Percentiles rank a stretch among this genome's conserved stretches.
Evolutionary conservation across 495 filamentous ascomycete genomes (phyloP).

Genomic region (Neurospora sp.): DNA sequence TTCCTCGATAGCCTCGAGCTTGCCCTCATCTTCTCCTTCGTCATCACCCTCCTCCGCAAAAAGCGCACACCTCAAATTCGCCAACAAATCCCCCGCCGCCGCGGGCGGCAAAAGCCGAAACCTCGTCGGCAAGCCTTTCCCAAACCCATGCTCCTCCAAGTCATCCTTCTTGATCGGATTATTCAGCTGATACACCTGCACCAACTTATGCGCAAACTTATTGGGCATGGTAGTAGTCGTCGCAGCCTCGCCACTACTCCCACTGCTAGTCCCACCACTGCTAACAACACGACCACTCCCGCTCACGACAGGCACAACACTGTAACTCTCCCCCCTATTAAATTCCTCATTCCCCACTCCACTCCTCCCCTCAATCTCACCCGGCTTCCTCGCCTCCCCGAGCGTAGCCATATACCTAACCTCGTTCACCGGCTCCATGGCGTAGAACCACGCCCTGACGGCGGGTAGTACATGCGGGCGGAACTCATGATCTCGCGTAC

Average conservation of each 20-base stretch:
- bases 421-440: constrained; percentile 25
- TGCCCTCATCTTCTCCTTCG: constrained; percentile 5
- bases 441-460: constrained; percentile 41
- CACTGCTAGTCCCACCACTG: background rate
- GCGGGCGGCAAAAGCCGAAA: constrained; percentile 35
- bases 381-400: constrained; percentile 27
- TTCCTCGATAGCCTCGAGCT: background rate
- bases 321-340: constrained; percentile 21
- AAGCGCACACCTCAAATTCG: constrained; percentile 32
- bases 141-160: constrained; percentile 35
- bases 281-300: background rate
- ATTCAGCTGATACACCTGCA: constrained; percentile 43
- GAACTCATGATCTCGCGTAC: constrained; percentile 35
- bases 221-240: background rate
- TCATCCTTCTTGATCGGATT: constrained; percentile 34
- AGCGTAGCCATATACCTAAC: constrained; percentile 42
- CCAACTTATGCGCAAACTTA: constrained; percentile 36
- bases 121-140: constrained; percentile 26
- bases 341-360: constrained; percentile 40
- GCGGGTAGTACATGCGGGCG: constrained; percentile 33
- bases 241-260: background rate
- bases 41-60: constrained; percentile 21
- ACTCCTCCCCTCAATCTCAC: constrained; percentile 26
- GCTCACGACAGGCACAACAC: background rate
- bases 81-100: constrained; percentile 35